Evolutionary conservation across 306 rosid species (phyloP).

Genomic region (cucumber (Cucumis sativus)): DNA sequence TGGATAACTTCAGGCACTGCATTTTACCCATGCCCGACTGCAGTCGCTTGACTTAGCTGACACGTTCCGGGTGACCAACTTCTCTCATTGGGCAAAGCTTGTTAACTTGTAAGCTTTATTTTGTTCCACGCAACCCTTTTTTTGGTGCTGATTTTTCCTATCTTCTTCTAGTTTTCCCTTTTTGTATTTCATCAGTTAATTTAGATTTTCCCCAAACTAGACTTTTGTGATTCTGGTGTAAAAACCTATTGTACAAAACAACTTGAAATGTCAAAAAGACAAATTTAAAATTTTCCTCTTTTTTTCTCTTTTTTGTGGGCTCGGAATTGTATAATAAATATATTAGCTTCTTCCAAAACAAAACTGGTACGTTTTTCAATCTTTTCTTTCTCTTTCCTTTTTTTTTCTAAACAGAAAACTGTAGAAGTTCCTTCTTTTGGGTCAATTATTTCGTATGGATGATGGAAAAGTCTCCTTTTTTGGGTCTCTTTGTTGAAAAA

Average conservation of each 20-base stretch:
- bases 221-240: neutral
- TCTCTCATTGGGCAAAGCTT: neutral
- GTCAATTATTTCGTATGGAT: neutral
- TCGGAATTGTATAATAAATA: neutral
- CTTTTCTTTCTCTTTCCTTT: neutral
- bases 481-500: neutral
- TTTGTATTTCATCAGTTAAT: neutral
- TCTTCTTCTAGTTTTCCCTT: neutral
- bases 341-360: neutral
- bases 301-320: neutral
- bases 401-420: neutral
- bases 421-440: neutral
- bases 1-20: constrained; percentile 67
- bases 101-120: constrained; percentile 12
- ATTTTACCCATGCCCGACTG: constrained; percentile 65
- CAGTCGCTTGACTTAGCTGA: constrained; percentile 38
- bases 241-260: constrained; percentile 1
- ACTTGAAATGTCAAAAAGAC: constrained; percentile 6
- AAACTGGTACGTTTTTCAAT: neutral
- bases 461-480: neutral
- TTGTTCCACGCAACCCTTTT: neutral
- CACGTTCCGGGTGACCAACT: constrained; percentile 2
- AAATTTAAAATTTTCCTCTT: neutral
- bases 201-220: neutral
- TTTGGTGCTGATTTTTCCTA: neutral